Percentiles rank a stretch among this genome's conserved stretches.
Evolutionary conservation across 305 asterid genomes (phyloP).

Genomic region (Nicotiana rustica): DNA sequence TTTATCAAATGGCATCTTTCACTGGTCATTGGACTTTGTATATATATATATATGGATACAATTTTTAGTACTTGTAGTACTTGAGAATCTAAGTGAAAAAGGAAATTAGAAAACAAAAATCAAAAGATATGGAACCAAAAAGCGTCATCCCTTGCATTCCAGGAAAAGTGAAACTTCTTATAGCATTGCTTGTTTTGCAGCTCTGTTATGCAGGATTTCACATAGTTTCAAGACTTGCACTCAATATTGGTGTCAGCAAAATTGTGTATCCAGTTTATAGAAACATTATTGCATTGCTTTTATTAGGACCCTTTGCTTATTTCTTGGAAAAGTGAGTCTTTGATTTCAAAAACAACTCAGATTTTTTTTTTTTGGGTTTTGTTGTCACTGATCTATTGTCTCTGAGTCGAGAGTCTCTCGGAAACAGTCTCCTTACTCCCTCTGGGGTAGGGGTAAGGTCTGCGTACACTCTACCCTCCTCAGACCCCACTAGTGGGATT

Average conservation of each 20-base stretch:
- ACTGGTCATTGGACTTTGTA: neutral
- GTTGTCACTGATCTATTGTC: too few species aligned
- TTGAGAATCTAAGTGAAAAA: slow-evolving; percentile 31
- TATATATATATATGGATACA: slow-evolving; percentile 30
- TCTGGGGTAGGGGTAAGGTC: too few species aligned
- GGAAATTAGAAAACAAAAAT: slow-evolving; percentile 39
- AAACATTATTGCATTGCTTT: slow-evolving; percentile 69
- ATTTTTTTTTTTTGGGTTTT: neutral
- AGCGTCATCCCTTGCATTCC: slow-evolving; percentile 38
- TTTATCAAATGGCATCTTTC: neutral
- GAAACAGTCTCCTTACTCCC: too few species aligned
- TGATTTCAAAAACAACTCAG: neutral
- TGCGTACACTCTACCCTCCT: too few species aligned
- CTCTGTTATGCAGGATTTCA: slow-evolving; percentile 86
- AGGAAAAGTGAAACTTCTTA: slow-evolving; percentile 66
- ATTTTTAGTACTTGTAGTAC: slow-evolving; percentile 34
- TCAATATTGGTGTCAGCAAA: slow-evolving; percentile 86
- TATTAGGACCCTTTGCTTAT: slow-evolving; percentile 85
- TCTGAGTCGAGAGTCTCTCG: too few species aligned
- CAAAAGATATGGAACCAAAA: slow-evolving; percentile 59
- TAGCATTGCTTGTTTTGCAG: slow-evolving; percentile 74
- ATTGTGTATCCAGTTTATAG: slow-evolving; percentile 89
- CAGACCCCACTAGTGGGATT: too few species aligned
- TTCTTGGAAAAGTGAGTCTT: slow-evolving; percentile 73
- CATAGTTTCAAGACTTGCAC: slow-evolving; percentile 86